Evolutionary conservation across 2,329 filamentous ascomycete species (phyloP).

Genomic region (Sarocladiaceae sp.): DNA sequence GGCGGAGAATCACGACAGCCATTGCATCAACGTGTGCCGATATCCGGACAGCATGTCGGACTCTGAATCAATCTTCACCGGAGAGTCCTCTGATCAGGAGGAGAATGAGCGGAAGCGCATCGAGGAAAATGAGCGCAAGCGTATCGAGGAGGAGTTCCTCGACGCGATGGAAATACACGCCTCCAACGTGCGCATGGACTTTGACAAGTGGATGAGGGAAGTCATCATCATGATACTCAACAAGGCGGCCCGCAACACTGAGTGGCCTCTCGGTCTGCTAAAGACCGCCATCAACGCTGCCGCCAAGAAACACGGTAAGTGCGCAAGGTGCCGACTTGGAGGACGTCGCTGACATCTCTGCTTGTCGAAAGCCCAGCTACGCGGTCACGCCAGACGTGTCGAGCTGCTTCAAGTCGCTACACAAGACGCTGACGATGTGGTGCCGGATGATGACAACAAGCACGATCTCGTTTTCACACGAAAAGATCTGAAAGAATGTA

Average conservation of each 20-base stretch:
- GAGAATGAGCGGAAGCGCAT: not conserved
- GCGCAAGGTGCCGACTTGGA: not conserved
- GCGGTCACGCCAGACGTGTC: not conserved
- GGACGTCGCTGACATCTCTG: not conserved
- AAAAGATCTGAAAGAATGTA: not conserved
- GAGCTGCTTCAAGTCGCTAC: not conserved
- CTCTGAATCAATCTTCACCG: not conserved
- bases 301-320: conserved; percentile 1
- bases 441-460: not conserved
- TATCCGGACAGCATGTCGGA: not conserved
- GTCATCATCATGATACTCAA: conserved; percentile 1
- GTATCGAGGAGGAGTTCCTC: not conserved
- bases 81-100: not conserved
- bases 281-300: not conserved
- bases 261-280: not conserved
- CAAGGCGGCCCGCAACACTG: not conserved
- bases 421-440: not conserved
- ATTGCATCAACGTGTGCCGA: not conserved
- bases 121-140: not conserved
- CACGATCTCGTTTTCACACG: not conserved
- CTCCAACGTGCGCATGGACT: not conserved
- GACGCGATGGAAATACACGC: not conserved
- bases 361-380: not conserved
- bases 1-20: too few species aligned
- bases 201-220: not conserved